phyloP scores from a whole-genome alignment of 75 land plant species.

The Ceratopteris richardii region DNA sequence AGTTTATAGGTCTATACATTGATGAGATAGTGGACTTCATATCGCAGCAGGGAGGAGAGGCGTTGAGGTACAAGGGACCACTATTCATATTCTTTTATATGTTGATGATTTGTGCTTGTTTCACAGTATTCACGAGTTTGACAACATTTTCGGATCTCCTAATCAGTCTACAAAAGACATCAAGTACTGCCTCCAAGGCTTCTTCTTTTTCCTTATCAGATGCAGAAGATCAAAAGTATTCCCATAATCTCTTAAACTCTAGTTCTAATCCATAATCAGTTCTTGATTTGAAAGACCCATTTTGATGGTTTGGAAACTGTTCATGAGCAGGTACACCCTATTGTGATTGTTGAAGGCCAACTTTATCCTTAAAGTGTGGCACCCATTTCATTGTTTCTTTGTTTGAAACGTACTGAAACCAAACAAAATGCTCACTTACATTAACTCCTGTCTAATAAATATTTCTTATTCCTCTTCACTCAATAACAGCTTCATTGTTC shows the following conservation, averaged over 20 bases:
- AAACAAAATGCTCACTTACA: no score
- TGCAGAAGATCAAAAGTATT: conserved; percentile 81
- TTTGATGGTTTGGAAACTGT: background rate
- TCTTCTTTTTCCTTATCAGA: conserved; percentile 94
- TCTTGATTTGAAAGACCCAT: conserved; percentile 2
- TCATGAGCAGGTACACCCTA: background rate
- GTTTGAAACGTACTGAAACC: no score
- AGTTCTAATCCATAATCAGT: conserved; percentile 75
- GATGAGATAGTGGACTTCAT: no score
- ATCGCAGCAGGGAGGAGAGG: no score
- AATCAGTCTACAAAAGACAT: conserved; percentile 79
- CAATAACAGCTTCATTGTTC: no score
- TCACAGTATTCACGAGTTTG: conserved; percentile 55
- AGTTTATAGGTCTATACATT: no score
- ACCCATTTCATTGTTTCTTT: background rate
- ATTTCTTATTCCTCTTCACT: no score
- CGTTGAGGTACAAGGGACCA: no score
- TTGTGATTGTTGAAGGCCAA: background rate
- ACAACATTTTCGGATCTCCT: conserved; percentile 63
- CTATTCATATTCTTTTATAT: no score
- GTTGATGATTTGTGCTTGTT: no score
- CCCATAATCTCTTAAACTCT: conserved; percentile 94
- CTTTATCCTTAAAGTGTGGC: background rate
- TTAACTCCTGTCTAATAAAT: no score
- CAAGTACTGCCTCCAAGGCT: conserved; percentile 77